phyloP scores from a whole-genome alignment of 805 yeast genomes.

The Monosporozyma siamensis region DNA sequence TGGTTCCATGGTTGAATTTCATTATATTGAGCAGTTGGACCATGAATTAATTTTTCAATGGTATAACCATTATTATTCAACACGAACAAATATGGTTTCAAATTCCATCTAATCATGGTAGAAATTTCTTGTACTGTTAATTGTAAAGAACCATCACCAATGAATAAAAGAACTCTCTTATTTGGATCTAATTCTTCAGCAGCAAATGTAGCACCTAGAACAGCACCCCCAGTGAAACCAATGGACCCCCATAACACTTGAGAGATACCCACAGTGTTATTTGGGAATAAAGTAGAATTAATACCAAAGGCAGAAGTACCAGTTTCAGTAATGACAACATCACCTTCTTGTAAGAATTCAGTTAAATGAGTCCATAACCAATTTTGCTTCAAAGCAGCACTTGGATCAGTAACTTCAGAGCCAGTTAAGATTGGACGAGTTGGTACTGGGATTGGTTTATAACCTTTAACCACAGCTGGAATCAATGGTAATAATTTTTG shows the following conservation, averaged over 20 bases:
- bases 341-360: slow-evolving; percentile 7
- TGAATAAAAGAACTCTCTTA: slow-evolving; percentile 5
- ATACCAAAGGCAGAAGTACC: slow-evolving; percentile 7
- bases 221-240: slow-evolving; percentile 7
- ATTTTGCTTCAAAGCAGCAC: slow-evolving; percentile 3
- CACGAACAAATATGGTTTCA: slow-evolving; percentile 6
- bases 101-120: slow-evolving; percentile 3
- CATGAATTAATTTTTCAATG: slow-evolving; percentile 6
- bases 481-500: slow-evolving; percentile 2
- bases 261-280: slow-evolving; percentile 4
- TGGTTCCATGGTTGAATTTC: slow-evolving; percentile 6
- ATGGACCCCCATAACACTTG: slow-evolving; percentile 7
- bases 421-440: not conserved
- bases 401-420: not conserved
- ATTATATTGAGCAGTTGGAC: slow-evolving; percentile 6
- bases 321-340: slow-evolving; percentile 5
- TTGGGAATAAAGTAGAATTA: slow-evolving; percentile 3
- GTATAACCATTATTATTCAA: slow-evolving; percentile 6
- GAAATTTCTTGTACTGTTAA: slow-evolving; percentile 7
- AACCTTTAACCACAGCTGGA: not conserved
- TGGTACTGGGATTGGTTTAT: slow-evolving; percentile 3
- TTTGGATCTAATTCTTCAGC: slow-evolving; percentile 7
- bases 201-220: slow-evolving; percentile 5
- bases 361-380: slow-evolving; percentile 5
- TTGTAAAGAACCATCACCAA: slow-evolving; percentile 7